Percentiles rank a stretch among this genome's conserved stretches.
These are phyloP conservation scores for Arxiozyma bovina DNA, from an alignment of 1,139 yeast species.

Conservation along the genomic window DNA sequence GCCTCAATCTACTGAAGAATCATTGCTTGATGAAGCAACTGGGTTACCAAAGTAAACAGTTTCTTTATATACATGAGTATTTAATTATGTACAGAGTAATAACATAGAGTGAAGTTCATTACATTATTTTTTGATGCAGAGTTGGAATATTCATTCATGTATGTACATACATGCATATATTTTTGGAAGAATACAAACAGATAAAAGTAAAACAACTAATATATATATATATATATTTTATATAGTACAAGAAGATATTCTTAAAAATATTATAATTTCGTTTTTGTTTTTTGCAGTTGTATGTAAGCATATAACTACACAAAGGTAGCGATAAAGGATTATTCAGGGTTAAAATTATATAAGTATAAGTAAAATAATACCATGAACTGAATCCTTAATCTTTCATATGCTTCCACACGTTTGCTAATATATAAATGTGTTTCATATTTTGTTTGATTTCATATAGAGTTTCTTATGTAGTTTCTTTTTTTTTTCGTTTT, in stretches of 20 bases:
- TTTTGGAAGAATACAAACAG: background rate
- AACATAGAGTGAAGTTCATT: too few relatives aligned
- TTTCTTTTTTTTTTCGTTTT: too few relatives aligned
- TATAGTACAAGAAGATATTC: background rate
- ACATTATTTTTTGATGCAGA: background rate
- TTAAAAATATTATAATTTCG: too few relatives aligned
- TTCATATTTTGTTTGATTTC: background rate
- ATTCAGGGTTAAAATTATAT: background rate
- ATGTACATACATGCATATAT: too few relatives aligned
- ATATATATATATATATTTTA: too few relatives aligned
- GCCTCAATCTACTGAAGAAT: slow-evolving; percentile 51
- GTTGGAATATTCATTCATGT: background rate
- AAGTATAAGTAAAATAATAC: too few relatives aligned
- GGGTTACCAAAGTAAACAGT: slow-evolving; percentile 36
- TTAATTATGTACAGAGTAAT: background rate
- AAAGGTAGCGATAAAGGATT: background rate
- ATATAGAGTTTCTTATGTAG: background rate
- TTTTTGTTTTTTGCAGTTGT: background rate
- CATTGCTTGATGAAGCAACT: slow-evolving; percentile 43
- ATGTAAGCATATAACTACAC: background rate
- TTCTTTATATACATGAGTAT: background rate
- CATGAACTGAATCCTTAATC: background rate
- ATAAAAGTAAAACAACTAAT: too few relatives aligned
- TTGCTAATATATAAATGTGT: background rate
- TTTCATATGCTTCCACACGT: background rate